Evolutionary conservation across 352 stramenopile species (phyloP), one percentile per base, ranked within the genome.

Genomic region (Phytopythium ostracodes): DNA sequence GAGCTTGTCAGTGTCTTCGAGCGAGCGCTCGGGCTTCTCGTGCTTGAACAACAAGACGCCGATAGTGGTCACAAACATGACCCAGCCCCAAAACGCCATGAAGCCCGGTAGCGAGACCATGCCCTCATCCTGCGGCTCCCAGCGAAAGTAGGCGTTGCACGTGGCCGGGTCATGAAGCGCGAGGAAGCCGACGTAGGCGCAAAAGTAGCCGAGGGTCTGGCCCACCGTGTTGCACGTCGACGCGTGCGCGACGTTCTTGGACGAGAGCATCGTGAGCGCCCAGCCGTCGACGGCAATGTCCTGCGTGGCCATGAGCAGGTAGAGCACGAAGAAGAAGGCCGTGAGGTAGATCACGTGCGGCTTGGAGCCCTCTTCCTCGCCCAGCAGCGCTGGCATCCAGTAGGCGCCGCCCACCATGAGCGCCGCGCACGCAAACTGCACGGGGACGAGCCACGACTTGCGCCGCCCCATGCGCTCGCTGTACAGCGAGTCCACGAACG

Each of bases 201-300:
- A 80, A 67, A 99, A 99, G 75, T 98, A 99, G 22, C 98, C 97
- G 57, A 99, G 85, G 57, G 96, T 98, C 79, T 99, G 96, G 27
- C 96, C 96, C 51, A 99, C 96, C 20, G 82, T 91, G 72, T 99
- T 99, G 76, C 94, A 99, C 29, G 97, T 96, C 2, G 96, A 98
- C 33, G 96, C 96, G 56, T 97, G 96, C 36, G 92, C 96, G 35
- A 98, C 84, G 81, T 99, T 99, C 67, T 98, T 95, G 42, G 88
- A 83, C 42, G 85, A 97, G 38, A 99, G 85, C 97, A 99, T 99
- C 0, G 98, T 99, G 38, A 99, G 84, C n/a, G 98, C 98, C 98
- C 98, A 99, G 20, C 98, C 98, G 71, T 99, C 98, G 10, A 99
- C 97, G 11, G 97, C 98, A 67, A 99, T 99, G 73, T 99, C 98